phyloP scores from a whole-genome alignment of 495 filamentous ascomycete species.

The Aspergillus saccharolyticus region DNA sequence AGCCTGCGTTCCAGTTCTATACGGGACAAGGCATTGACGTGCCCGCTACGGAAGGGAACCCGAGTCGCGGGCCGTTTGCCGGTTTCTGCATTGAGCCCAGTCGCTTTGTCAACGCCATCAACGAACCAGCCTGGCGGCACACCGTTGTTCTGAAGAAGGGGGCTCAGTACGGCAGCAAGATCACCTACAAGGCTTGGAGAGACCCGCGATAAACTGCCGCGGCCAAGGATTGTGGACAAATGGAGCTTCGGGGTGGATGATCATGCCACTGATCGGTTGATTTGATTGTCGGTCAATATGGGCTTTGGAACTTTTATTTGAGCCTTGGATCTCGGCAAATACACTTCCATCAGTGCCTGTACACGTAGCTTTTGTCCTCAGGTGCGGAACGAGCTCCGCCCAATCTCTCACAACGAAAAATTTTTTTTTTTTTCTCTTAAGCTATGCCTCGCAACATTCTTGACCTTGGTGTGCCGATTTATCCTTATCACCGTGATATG shows the following conservation, averaged over 20 bases:
- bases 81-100: slow-evolving; percentile 91
- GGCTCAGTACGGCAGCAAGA: slow-evolving; percentile 69
- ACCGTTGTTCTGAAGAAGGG: slow-evolving; percentile 77
- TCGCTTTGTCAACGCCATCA: slow-evolving; percentile 82
- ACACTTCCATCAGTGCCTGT: neutral
- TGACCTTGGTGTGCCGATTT: slow-evolving; percentile 9
- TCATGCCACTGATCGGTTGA: neutral
- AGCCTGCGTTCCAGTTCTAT: slow-evolving; percentile 96
- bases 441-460: neutral
- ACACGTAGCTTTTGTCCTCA: neutral
- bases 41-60: slow-evolving; percentile 59
- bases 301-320: slow-evolving; percentile 1
- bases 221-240: neutral
- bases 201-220: slow-evolving; percentile 25
- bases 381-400: neutral
- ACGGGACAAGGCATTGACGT: slow-evolving; percentile 80
- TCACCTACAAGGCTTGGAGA: slow-evolving; percentile 78
- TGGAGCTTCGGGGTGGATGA: neutral
- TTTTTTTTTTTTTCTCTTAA: neutral
- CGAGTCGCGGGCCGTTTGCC: slow-evolving; percentile 57
- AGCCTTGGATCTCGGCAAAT: slow-evolving; percentile 14
- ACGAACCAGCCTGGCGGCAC: slow-evolving; percentile 69
- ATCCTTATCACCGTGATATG: slow-evolving; percentile 10
- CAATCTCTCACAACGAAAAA: neutral
- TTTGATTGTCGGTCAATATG: neutral